Evolutionary conservation across 345 rosid genomes (phyloP), one percentile per base, ranked within the genome.

Genomic region (Aquilaria malaccensis): DNA sequence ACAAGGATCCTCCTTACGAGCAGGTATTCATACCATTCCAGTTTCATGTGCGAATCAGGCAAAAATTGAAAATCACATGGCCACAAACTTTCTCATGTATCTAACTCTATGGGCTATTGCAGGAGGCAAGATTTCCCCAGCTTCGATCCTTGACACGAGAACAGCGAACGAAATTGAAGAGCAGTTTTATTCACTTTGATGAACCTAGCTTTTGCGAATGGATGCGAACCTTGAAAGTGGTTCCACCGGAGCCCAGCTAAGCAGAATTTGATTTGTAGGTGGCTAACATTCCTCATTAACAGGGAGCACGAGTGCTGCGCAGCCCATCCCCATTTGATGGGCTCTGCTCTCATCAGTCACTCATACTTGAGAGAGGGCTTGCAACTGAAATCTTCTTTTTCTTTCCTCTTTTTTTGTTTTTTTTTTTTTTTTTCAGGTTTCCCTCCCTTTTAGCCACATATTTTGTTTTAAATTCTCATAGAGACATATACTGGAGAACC

Each of bases 41-140:
- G 30, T 13, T 29, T 55, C 58, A 41, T 11, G 56, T 41, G 30
- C 43, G 15, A 58, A 43, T 33, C 29, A n/a, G 29, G 58, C 12
- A 55, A 10, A 30, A 47, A 22, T 11, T 3, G 13, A 11, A 50
- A 7, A 47, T 7, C 30, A n/a, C 45, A 50, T 9, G 0, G 9
- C 30, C 31, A 22, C 12, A 10, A 46, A 10, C 30, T 56, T 9
- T 45, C 12, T 47, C 3, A 45, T 5, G 13, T 14, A 62, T 33
- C 30, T 51, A 30, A 47, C 10, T 41, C 3, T 10, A 58, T 67
- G 46, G 30, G 52, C 52, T 67, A 31, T 43, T 74, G 72, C 79
- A 90, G 97, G 99, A 94, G 76, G 97, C 96, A 55, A 83, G 97
- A 72, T 94, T 94, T 67, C 88, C 88, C 10, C 96, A 90, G 83